Evolutionary conservation across 352 stramenopile genomes (phyloP).

Genomic region (Phytophthora lateralis): DNA sequence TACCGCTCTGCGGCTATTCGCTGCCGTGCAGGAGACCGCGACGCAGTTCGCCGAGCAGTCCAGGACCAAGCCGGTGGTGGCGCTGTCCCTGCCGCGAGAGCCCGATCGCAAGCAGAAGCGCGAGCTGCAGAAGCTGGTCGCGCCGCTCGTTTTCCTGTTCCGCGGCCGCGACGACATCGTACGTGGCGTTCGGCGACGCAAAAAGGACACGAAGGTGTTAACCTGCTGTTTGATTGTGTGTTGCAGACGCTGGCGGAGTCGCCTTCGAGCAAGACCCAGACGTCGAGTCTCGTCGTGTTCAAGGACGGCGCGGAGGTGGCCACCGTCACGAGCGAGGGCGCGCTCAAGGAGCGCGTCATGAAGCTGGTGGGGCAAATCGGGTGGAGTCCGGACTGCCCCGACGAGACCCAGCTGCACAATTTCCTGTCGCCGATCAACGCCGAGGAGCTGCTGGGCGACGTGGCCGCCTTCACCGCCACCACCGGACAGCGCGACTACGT

Average conservation of each 20-base stretch:
- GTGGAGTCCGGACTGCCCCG: slow-evolving; percentile 69
- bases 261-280: slow-evolving; percentile 34
- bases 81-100: slow-evolving; percentile 28
- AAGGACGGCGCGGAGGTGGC: slow-evolving; percentile 49
- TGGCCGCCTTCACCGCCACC: slow-evolving; percentile 64
- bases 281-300: slow-evolving; percentile 52
- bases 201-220: not conserved
- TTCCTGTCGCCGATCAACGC: slow-evolving; percentile 69
- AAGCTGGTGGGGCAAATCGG: slow-evolving; percentile 58
- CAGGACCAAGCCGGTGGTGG: slow-evolving; percentile 27
- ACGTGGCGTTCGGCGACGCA: slow-evolving; percentile 13
- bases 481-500: slow-evolving; percentile 75
- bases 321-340: slow-evolving; percentile 42
- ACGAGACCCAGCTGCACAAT: slow-evolving; percentile 54
- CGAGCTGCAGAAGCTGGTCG: slow-evolving; percentile 47
- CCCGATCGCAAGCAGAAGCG: slow-evolving; percentile 36
- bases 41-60: slow-evolving; percentile 8
- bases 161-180: slow-evolving; percentile 68
- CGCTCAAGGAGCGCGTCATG: slow-evolving; percentile 57
- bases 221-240: not conserved
- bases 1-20: slow-evolving; percentile 29
- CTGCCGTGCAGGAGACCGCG: slow-evolving; percentile 5
- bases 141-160: slow-evolving; percentile 65
- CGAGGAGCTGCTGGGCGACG: slow-evolving; percentile 61
- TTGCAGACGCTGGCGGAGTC: slow-evolving; percentile 50